These are phyloP conservation scores for Deuterostichococcus epilithicus DNA, from an alignment of 139 green algal genomes.

Conservation along the genomic window DNA sequence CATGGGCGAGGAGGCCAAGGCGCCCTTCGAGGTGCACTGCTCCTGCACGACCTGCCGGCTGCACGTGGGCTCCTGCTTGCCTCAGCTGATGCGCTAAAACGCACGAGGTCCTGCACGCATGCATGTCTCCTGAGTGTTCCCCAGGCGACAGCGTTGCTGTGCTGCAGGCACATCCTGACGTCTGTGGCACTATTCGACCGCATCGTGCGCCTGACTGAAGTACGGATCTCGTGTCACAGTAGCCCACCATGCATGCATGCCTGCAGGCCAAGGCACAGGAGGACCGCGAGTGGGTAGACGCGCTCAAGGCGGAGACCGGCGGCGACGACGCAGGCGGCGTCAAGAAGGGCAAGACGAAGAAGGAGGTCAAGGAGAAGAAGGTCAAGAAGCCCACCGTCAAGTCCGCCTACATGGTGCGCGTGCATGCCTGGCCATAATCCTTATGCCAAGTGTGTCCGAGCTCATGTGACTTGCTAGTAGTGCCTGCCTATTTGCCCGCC, in stretches of 20 bases:
- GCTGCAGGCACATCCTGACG: background rate
- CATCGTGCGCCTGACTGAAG: too few relatives aligned
- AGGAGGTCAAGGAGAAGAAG: slow-evolving; percentile 2
- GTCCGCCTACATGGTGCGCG: slow-evolving; percentile 14
- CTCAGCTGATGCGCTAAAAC: background rate
- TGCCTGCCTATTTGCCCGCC: too few relatives aligned
- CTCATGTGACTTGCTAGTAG: too few relatives aligned
- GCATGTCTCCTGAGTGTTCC: background rate
- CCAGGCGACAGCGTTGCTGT: background rate
- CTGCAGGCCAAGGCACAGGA: slow-evolving; percentile 9
- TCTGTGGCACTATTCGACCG: too few relatives aligned
- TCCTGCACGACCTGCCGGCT: too few relatives aligned
- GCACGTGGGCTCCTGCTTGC: background rate
- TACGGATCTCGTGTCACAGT: background rate
- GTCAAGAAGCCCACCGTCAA: slow-evolving; percentile 6
- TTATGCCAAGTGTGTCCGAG: background rate
- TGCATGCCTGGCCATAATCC: background rate
- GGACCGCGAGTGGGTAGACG: slow-evolving; percentile 15
- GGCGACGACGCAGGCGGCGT: background rate
- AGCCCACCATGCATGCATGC: background rate
- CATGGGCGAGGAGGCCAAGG: slow-evolving; percentile 20
- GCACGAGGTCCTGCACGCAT: background rate
- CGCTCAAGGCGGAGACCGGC: slow-evolving; percentile 2
- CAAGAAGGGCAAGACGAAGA: slow-evolving; percentile 8
- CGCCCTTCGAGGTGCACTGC: slow-evolving; percentile 15